phyloP scores from a whole-genome alignment of 768 basidiomycete genomes.

The Mycena maculata region DNA sequence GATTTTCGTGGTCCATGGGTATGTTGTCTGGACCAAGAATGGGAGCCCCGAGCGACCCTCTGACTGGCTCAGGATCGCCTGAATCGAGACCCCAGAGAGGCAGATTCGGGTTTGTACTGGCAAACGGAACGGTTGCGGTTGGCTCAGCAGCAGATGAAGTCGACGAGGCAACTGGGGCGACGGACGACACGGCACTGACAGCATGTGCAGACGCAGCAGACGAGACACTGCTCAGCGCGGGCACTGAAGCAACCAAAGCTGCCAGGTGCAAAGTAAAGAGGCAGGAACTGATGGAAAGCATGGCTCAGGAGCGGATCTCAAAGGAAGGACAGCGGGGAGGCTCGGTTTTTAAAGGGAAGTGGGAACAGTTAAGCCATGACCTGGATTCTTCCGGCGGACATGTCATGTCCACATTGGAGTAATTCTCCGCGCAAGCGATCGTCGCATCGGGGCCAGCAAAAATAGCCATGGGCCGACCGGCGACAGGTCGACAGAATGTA shows the following conservation, averaged over 20 bases:
- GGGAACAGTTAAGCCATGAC: neutral
- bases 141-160: slow-evolving; percentile 42
- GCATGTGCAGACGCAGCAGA: slow-evolving; percentile 30
- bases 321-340: neutral
- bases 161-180: slow-evolving; percentile 27
- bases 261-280: slow-evolving; percentile 50
- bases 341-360: neutral
- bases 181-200: slow-evolving; percentile 24
- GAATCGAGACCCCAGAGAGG: slow-evolving; percentile 48
- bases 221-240: slow-evolving; percentile 29
- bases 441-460: neutral
- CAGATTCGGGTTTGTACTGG: slow-evolving; percentile 59
- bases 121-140: slow-evolving; percentile 57
- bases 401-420: neutral
- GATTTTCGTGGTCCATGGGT: slow-evolving; percentile 55
- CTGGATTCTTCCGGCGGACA: neutral
- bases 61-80: slow-evolving; percentile 47
- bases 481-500: neutral
- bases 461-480: neutral
- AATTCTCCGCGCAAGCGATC: neutral
- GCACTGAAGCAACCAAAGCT: slow-evolving; percentile 32
- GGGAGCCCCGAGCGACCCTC: slow-evolving; percentile 53
- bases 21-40: slow-evolving; percentile 57
- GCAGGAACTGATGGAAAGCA: slow-evolving; percentile 40
- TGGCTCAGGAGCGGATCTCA: neutral